Evolutionary conservation across 306 rosid genomes (phyloP).

Genomic region (Macrotyloma uniflorum): DNA sequence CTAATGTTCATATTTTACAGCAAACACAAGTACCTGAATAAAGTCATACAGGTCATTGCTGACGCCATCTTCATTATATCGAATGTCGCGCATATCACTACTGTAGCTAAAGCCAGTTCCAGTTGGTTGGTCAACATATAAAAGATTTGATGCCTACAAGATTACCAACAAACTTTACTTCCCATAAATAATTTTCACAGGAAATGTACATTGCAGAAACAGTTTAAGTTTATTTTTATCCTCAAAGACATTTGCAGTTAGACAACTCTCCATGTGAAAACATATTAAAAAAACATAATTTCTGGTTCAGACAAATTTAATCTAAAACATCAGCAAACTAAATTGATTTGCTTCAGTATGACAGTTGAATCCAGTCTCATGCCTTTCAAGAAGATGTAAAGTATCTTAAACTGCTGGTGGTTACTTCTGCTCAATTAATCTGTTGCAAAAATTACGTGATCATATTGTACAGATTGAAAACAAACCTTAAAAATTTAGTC

Average conservation of each 20-base stretch:
- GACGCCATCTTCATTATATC: slow-evolving; percentile 79
- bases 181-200: not conserved
- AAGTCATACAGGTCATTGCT: slow-evolving; percentile 89
- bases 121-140: slow-evolving; percentile 90
- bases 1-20: not conserved
- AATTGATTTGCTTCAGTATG: slow-evolving; percentile 5
- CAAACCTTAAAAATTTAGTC: slow-evolving; percentile 3
- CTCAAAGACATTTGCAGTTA: not conserved
- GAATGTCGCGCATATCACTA: slow-evolving; percentile 67
- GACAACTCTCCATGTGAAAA: not conserved
- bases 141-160: slow-evolving; percentile 81
- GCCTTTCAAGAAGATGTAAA: slow-evolving; percentile 19
- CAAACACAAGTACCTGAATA: slow-evolving; percentile 60
- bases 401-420: slow-evolving; percentile 24
- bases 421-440: slow-evolving; percentile 6
- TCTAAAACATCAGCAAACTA: not conserved
- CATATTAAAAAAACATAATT: not conserved
- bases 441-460: slow-evolving; percentile 1
- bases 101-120: slow-evolving; percentile 95
- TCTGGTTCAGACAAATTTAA: not conserved
- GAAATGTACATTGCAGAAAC: slow-evolving; percentile 29
- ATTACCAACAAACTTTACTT: slow-evolving; percentile 26
- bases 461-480: slow-evolving; percentile 7
- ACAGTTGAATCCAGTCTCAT: not conserved
- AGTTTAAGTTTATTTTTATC: slow-evolving; percentile 10